These are phyloP conservation scores for Monosporascus sp. DNA, from an alignment of 2,329 filamentous ascomycete genomes.

Conservation along the genomic window DNA sequence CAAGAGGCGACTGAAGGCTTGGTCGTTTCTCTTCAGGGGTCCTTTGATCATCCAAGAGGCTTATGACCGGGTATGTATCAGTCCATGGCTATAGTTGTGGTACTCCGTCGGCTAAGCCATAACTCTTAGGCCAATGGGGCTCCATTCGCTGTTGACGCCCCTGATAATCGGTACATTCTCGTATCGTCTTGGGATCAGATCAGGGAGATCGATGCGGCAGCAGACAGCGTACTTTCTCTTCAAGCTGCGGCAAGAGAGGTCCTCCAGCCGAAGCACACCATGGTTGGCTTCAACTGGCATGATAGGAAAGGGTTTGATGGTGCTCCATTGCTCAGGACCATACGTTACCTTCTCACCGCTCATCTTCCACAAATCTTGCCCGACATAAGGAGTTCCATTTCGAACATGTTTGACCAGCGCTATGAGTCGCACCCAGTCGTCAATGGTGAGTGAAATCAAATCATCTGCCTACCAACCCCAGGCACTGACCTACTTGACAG, in stretches of 20 bases:
- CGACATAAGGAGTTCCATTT: background rate
- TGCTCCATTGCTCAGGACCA: constrained; percentile 13
- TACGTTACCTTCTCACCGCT: constrained; percentile 13
- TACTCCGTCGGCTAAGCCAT: no score
- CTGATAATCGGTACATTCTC: background rate
- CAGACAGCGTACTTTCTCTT: constrained; percentile 2
- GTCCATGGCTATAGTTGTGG: no score
- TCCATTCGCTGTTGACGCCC: background rate
- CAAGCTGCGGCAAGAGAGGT: constrained; percentile 5
- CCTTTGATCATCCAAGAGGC: no score
- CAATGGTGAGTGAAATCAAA: background rate
- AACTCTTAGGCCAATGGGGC: background rate
- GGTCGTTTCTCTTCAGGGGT: no score
- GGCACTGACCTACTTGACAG: background rate
- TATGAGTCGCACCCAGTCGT: background rate
- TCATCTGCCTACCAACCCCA: background rate
- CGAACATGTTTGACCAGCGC: background rate
- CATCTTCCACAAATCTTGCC: background rate
- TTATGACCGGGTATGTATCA: no score
- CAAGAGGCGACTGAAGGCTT: no score
- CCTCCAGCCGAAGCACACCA: constrained; percentile 13
- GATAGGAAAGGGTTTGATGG: constrained; percentile 19
- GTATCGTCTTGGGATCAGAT: constrained; percentile 2
- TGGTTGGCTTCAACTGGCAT: constrained; percentile 22
- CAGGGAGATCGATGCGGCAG: constrained; percentile 3